Base-by-base conservation (phyloP, 352 stramenopile species). In the Globisporangium lucens region DNA sequence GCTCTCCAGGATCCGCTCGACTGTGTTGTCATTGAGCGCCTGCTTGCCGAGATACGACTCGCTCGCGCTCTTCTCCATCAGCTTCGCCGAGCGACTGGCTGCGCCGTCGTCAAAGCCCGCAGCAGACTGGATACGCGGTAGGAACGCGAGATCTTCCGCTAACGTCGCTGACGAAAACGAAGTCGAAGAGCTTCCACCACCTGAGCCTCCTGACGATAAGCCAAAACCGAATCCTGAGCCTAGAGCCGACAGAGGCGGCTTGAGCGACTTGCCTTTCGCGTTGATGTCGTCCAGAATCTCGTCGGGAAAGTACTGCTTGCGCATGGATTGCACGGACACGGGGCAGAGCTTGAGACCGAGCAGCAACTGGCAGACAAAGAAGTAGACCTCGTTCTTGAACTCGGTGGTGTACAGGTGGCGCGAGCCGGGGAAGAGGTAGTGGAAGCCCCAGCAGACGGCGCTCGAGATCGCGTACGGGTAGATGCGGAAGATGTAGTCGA, bases 401-500 rank as follows among this genome's bases (percentile, higher is more conserved):
- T 85, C 78, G 38, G 74, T 67, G 12, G 79, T 79, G 74, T 96
- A 97, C n/a, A 97, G 67, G 52, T 95, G 87, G 2, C 89, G 80
- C 5, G 89, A 96, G 7, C 87, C 90, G 2, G 90, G 89, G 68
- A 95, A 97, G 9, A 95, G 74, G 59, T 96, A 96, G 73, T 95
- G 77, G 62, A 97, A 94, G 7, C 86, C 88, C 78, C 82, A 94
- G 70, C 83, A 91, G 30, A 96, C 80, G 9, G 73, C 77, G 35
- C 89, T 93, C 2, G 87, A 78, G 61, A 97, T 71, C 1, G 88
- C 83, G 69, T 95, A 97, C 49, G 90, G 90, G 61, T 95, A 96
- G n/a, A 95, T 79, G 24, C 84, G 79, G 72, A 97, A 96, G 69
- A 96, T 81, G 65, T 95, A 90, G 71, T 97, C 90, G 61, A 86